Evolutionary conservation across 768 basidiomycete genomes (phyloP).

Genomic region (Gymnopilus dilepis): DNA sequence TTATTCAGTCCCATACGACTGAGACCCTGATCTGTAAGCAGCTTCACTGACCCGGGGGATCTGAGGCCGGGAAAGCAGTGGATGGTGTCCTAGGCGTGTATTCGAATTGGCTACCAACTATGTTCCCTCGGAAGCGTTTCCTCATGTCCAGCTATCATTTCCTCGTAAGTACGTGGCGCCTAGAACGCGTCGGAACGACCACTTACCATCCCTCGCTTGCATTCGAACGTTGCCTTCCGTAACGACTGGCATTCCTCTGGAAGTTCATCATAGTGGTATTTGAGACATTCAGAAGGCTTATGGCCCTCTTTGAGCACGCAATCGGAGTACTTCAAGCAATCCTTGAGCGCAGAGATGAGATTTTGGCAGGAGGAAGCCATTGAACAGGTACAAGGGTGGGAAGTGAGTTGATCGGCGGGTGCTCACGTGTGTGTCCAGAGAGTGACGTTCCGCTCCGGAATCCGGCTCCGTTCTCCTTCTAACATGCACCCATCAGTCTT

Average conservation of each 20-base stretch:
- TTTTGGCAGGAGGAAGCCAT: conserved; percentile 84
- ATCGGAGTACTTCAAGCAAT: conserved; percentile 84
- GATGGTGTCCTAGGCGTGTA: conserved; percentile 38
- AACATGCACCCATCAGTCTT: conserved; percentile 44
- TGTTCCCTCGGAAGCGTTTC: conserved; percentile 81
- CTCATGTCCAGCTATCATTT: conserved; percentile 78
- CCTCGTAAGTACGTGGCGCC: background rate
- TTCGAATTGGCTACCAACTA: conserved; percentile 57
- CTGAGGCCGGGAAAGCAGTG: conserved; percentile 3
- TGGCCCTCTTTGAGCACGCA: conserved; percentile 81
- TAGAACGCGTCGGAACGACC: background rate
- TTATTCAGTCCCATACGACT: background rate
- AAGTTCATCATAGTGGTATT: conserved; percentile 72
- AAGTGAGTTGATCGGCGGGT: background rate
- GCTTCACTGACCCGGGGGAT: conserved; percentile 1
- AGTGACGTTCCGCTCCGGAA: too few relatives aligned
- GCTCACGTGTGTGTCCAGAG: conserved; percentile 10
- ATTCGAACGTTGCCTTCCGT: conserved; percentile 85
- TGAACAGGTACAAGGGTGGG: conserved; percentile 30
- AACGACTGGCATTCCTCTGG: conserved; percentile 82
- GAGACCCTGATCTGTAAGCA: background rate
- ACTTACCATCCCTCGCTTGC: conserved; percentile 88
- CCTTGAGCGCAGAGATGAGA: conserved; percentile 77
- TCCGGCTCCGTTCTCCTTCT: background rate
- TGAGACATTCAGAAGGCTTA: conserved; percentile 87